Percentiles rank a stretch among this genome's conserved stretches.
Evolutionary conservation across 176 grass and related monocot genomes (phyloP).

Genomic region (Leersia perrieri): DNA sequence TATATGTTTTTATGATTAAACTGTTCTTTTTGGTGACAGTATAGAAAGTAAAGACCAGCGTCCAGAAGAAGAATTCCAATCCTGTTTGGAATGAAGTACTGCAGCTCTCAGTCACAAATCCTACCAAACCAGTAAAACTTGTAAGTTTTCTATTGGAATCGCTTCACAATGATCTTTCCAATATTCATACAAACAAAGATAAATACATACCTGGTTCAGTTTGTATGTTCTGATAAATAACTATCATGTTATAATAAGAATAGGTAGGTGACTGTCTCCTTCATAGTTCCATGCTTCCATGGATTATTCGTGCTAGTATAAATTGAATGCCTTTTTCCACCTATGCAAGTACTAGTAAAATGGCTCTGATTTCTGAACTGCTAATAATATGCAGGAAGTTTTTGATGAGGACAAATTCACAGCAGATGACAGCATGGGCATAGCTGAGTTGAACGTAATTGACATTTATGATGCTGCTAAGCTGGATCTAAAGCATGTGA

Average conservation of each 20-base stretch:
- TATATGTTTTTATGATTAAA: constrained; percentile 10
- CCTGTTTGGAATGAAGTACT: constrained; percentile 86
- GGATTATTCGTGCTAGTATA: background rate
- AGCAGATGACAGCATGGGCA: constrained; percentile 72
- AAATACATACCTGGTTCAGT: background rate
- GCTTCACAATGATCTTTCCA: background rate
- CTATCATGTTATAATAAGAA: background rate
- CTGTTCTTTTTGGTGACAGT: constrained; percentile 20
- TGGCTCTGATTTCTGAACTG: background rate
- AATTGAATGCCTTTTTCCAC: background rate
- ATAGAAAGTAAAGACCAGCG: constrained; percentile 79
- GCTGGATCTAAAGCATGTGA: constrained; percentile 48
- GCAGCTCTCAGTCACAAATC: constrained; percentile 57
- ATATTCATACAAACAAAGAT: background rate
- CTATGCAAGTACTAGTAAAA: background rate
- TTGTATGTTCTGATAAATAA: background rate
- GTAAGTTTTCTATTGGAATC: constrained; percentile 48
- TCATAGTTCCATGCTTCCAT: background rate
- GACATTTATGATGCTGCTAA: constrained; percentile 60
- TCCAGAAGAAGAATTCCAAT: constrained; percentile 74
- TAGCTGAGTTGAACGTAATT: constrained; percentile 49
- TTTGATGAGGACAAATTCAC: constrained; percentile 85
- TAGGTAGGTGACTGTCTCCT: background rate
- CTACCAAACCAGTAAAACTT: constrained; percentile 55
- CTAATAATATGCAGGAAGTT: constrained; percentile 53